These are phyloP conservation scores for Helenozyma baotianmanensis DNA, from an alignment of 805 yeast genomes.

Conservation along the genomic window DNA sequence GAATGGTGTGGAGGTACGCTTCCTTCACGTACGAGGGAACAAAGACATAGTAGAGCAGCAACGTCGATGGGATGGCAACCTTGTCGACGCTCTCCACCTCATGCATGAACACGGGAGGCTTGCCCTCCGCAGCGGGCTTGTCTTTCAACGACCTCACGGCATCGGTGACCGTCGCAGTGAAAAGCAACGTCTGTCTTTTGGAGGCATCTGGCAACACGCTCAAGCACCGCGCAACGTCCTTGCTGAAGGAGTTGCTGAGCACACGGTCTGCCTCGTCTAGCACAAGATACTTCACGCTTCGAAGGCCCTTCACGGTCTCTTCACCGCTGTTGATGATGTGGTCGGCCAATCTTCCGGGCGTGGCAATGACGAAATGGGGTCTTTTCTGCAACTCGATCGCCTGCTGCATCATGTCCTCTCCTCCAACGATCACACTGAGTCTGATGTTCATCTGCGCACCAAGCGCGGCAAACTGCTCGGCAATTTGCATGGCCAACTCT, in stretches of 20 bases:
- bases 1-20: constrained; percentile 70
- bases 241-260: constrained; percentile 76
- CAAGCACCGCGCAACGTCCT: constrained; percentile 72
- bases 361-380: constrained; percentile 94
- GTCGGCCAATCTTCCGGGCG: constrained; percentile 95
- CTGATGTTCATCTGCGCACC: constrained; percentile 86
- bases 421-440: constrained; percentile 87
- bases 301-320: constrained; percentile 75
- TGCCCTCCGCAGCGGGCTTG: constrained; percentile 50
- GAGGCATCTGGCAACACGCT: constrained; percentile 64
- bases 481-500: constrained; percentile 93
- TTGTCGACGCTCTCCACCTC: constrained; percentile 72
- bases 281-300: constrained; percentile 75
- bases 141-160: constrained; percentile 79
- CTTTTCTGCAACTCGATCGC: constrained; percentile 72
- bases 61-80: constrained; percentile 74
- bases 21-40: constrained; percentile 88
- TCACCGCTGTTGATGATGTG: constrained; percentile 85
- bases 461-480: constrained; percentile 90
- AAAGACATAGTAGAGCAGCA: constrained; percentile 62
- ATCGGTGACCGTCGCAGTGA: constrained; percentile 95
- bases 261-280: constrained; percentile 95
- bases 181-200: constrained; percentile 79
- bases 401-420: constrained; percentile 89
- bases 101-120: constrained; percentile 58